phyloP scores from a whole-genome alignment of 495 filamentous ascomycete genomes.

The Talaromyces liani region DNA sequence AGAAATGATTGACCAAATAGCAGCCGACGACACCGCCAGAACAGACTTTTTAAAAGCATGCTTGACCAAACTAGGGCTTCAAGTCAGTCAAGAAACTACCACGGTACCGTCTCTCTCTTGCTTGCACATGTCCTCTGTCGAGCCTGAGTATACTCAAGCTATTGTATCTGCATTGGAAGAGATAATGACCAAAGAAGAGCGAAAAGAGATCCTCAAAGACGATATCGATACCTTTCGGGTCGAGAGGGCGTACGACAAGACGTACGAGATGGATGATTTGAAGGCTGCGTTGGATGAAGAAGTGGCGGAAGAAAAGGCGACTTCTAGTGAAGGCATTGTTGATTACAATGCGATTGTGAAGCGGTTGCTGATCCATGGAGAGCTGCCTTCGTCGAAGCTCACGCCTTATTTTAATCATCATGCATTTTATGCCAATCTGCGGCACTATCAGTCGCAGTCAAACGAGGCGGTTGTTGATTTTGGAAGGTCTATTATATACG shows the following conservation, averaged over 20 bases:
- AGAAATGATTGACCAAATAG: conserved; percentile 58
- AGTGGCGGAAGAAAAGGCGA: conserved; percentile 21
- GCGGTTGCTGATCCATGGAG: conserved; percentile 58
- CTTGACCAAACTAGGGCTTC: conserved; percentile 73
- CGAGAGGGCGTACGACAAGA: conserved; percentile 42
- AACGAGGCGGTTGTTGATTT: conserved; percentile 52
- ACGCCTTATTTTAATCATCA: conserved; percentile 88
- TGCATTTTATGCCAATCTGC: conserved; percentile 67
- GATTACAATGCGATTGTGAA: conserved; percentile 74
- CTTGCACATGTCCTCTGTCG: conserved; percentile 71
- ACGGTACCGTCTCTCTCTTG: conserved; percentile 75
- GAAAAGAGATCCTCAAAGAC: conserved; percentile 69
- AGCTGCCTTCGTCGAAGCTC: conserved; percentile 62
- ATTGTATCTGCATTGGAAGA: conserved; percentile 62
- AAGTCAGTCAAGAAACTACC: conserved; percentile 60
- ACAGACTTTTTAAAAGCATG: conserved; percentile 75
- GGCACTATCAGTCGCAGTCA: conserved; percentile 53
- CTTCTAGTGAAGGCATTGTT: conserved; percentile 39
- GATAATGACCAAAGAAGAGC: conserved; percentile 58
- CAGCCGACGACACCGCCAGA: conserved; percentile 62
- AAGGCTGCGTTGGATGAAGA: conserved; percentile 36
- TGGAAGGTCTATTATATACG: conserved; percentile 76
- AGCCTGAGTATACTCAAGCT: conserved; percentile 54
- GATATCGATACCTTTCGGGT: conserved; percentile 83
- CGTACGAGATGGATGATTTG: conserved; percentile 55